phyloP scores from a whole-genome alignment of 345 rosid species.

The Hibiscus mutabilis region DNA sequence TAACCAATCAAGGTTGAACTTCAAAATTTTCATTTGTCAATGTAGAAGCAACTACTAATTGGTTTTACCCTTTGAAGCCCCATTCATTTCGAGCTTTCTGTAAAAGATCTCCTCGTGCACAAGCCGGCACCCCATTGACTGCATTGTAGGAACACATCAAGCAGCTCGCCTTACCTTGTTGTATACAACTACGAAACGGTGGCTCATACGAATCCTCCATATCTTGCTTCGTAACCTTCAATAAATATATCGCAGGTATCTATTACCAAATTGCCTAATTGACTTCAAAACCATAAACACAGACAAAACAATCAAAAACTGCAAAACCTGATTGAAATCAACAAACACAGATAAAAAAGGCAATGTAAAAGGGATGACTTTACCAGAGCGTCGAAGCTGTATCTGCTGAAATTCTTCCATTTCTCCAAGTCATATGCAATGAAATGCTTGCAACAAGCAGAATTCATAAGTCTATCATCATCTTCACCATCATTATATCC shows the following conservation, averaged over 20 bases:
- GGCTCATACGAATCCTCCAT: constrained; percentile 79
- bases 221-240: constrained; percentile 80
- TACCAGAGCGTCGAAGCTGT: constrained; percentile 86
- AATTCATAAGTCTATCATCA: constrained; percentile 51
- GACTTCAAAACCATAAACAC: neutral
- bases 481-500: constrained; percentile 15
- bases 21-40: neutral
- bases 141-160: constrained; percentile 89
- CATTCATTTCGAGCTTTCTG: constrained; percentile 68
- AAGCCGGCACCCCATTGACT: constrained; percentile 86
- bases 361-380: constrained; percentile 6
- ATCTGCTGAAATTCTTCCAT: constrained; percentile 70
- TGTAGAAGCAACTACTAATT: neutral
- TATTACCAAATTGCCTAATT: neutral
- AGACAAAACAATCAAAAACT: neutral
- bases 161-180: constrained; percentile 86
- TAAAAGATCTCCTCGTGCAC: constrained; percentile 59
- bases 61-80: constrained; percentile 74
- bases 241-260: constrained; percentile 2
- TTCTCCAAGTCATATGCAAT: constrained; percentile 90
- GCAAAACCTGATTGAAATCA: neutral
- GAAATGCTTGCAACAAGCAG: constrained; percentile 94
- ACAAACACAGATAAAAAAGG: neutral
- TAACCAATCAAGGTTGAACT: constrained; percentile 2
- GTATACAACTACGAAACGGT: constrained; percentile 67